Percentiles rank a stretch among this genome's conserved stretches.
These are phyloP conservation scores for Malus hybrid DNA, from an alignment of 331 rosid species.

Conservation along the genomic window DNA sequence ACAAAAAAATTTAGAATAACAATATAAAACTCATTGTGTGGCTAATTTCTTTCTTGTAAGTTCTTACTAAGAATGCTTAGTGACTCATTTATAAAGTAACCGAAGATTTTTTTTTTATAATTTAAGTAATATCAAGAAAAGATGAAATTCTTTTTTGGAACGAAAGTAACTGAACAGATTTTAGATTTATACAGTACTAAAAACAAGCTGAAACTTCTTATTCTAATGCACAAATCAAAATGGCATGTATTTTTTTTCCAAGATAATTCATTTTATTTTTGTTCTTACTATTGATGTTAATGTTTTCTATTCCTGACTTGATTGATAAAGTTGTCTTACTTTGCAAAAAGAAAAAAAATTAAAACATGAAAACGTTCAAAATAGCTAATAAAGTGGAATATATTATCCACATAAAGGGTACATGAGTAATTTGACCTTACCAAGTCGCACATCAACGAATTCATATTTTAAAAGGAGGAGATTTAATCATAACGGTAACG, in stretches of 20 bases:
- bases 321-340: background rate
- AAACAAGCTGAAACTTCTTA: no score
- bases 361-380: background rate
- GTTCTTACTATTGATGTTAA: no score
- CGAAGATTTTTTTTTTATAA: background rate
- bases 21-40: background rate
- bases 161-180: no score
- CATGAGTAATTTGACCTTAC: background rate
- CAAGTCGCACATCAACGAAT: background rate
- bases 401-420: background rate
- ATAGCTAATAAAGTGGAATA: background rate
- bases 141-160: background rate
- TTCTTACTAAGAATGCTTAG: background rate
- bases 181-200: no score
- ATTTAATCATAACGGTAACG: constrained; percentile 23
- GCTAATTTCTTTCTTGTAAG: background rate
- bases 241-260: background rate
- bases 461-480: background rate
- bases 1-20: background rate
- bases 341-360: background rate
- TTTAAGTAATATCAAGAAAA: background rate
- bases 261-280: no score
- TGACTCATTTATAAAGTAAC: background rate
- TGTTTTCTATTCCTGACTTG: background rate
- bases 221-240: no score